phyloP scores from a whole-genome alignment of 768 basidiomycete genomes.

The Cubamyces sp. region DNA sequence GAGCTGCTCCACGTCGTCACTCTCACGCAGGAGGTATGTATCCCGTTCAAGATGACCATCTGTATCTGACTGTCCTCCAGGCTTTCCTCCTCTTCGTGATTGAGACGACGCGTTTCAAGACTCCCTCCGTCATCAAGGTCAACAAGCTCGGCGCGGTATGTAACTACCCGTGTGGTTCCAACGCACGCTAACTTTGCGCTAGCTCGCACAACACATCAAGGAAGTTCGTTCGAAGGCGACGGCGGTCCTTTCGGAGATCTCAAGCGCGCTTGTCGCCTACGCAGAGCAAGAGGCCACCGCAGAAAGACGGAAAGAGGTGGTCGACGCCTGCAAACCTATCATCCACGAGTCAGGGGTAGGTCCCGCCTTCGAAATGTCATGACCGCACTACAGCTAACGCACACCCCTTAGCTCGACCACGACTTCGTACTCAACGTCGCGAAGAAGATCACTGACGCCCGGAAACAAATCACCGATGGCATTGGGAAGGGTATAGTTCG shows the following conservation, averaged over 20 bases:
- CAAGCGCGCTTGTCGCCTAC: constrained; percentile 51
- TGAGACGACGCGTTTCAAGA: constrained; percentile 77
- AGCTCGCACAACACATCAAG: constrained; percentile 75
- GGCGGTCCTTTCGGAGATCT: constrained; percentile 59
- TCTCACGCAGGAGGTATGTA: constrained; percentile 70
- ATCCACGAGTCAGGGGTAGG: constrained; percentile 41
- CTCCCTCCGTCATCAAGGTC: constrained; percentile 66
- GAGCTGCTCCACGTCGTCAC: constrained; percentile 75
- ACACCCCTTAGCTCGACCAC: constrained; percentile 53
- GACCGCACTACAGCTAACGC: constrained; percentile 4
- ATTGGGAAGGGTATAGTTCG: constrained; percentile 70
- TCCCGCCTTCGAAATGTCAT: not conserved
- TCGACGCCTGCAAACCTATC: constrained; percentile 53
- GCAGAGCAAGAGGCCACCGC: constrained; percentile 55
- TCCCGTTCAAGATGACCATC: not conserved
- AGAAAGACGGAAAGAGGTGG: constrained; percentile 56
- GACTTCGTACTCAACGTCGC: constrained; percentile 64
- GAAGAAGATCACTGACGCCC: constrained; percentile 70
- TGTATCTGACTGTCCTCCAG: constrained; percentile 39
- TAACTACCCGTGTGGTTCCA: not conserved
- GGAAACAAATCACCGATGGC: constrained; percentile 73
- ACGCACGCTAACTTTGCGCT: not conserved
- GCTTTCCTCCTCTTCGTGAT: constrained; percentile 72
- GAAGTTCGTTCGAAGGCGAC: constrained; percentile 57
- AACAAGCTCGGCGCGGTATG: constrained; percentile 72